A percentile compares a stretch with the other conserved stretches of the same genome.
phyloP scores from a whole-genome alignment of 1,284 basidiomycete genomes.

The Irpex rosettiformis region DNA sequence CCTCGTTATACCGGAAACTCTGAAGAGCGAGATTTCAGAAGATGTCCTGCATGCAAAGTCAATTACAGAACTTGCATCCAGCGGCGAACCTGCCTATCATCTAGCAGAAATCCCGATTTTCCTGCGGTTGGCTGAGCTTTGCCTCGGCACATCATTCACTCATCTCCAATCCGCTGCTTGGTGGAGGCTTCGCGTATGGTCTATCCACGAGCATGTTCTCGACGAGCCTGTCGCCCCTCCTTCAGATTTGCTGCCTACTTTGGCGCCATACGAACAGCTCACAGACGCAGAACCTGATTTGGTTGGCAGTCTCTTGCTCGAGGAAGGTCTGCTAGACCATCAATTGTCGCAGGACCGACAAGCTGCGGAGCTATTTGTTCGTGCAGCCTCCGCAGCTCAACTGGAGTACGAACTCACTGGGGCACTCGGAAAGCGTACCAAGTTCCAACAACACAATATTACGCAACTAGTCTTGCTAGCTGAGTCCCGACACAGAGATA shows the following conservation, averaged over 20 bases:
- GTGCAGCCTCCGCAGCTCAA: slow-evolving; percentile 75
- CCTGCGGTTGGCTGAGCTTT: slow-evolving; percentile 73
- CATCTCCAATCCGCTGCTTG: slow-evolving; percentile 51
- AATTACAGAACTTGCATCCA: slow-evolving; percentile 75
- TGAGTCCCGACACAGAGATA: slow-evolving; percentile 64
- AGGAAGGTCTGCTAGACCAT: slow-evolving; percentile 82
- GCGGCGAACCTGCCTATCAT: slow-evolving; percentile 96
- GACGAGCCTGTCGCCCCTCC: slow-evolving; percentile 80
- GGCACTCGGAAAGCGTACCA: slow-evolving; percentile 91
- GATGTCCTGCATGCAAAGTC: slow-evolving; percentile 63
- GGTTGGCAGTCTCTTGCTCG: slow-evolving; percentile 69
- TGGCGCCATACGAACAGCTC: slow-evolving; percentile 45
- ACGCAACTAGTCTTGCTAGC: slow-evolving; percentile 95
- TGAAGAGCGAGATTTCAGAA: slow-evolving; percentile 36
- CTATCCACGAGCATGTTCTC: slow-evolving; percentile 81
- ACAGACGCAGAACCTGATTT: slow-evolving; percentile 55
- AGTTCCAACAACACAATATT: slow-evolving; percentile 85
- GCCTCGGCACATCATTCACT: slow-evolving; percentile 55
- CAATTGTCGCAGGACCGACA: slow-evolving; percentile 69
- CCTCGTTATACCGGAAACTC: slow-evolving; percentile 35
- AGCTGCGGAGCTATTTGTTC: slow-evolving; percentile 79
- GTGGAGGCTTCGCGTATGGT: slow-evolving; percentile 79
- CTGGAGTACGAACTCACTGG: slow-evolving; percentile 92
- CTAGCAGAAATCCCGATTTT: slow-evolving; percentile 71
- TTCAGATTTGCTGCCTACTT: slow-evolving; percentile 40